phyloP scores from a whole-genome alignment of 2,329 filamentous ascomycete species.

The Periconia sp. region DNA sequence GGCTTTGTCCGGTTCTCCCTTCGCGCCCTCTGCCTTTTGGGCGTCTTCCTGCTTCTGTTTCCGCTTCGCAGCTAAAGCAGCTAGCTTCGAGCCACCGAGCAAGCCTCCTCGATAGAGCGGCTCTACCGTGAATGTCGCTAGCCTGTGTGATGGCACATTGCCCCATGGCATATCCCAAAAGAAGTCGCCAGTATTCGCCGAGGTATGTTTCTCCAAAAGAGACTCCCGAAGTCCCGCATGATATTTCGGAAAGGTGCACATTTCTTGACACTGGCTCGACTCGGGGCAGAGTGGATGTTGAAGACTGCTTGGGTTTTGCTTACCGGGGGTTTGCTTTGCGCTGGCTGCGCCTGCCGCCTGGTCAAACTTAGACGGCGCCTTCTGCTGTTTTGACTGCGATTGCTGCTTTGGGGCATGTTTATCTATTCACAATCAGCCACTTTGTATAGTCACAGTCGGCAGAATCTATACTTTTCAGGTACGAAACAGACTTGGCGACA shows the following conservation, averaged over 20 bases:
- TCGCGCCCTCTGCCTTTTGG: constrained; percentile 40
- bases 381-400: constrained; percentile 45
- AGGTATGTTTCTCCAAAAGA: constrained; percentile 1
- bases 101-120: constrained; percentile 70
- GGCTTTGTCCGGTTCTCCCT: constrained; percentile 32
- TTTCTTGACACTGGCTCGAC: constrained; percentile 2
- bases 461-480: constrained; percentile 67
- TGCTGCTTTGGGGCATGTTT: constrained; percentile 34
- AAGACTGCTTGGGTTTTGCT: constrained; percentile 40
- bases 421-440: too few relatives aligned
- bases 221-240: neutral
- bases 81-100: constrained; percentile 87
- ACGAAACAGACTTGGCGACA: constrained; percentile 81
- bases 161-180: constrained; percentile 90
- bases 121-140: constrained; percentile 65
- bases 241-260: too few relatives aligned
- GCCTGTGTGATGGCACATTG: constrained; percentile 69
- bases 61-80: constrained; percentile 83
- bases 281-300: constrained; percentile 7
- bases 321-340: constrained; percentile 52
- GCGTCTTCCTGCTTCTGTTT: constrained; percentile 79
- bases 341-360: constrained; percentile 49
- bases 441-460: constrained; percentile 11
- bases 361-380: constrained; percentile 53
- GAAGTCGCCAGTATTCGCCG: constrained; percentile 52